These are phyloP conservation scores for Leccinum disarticulatum DNA, from an alignment of 768 basidiomycete species.

Conservation along the genomic window DNA sequence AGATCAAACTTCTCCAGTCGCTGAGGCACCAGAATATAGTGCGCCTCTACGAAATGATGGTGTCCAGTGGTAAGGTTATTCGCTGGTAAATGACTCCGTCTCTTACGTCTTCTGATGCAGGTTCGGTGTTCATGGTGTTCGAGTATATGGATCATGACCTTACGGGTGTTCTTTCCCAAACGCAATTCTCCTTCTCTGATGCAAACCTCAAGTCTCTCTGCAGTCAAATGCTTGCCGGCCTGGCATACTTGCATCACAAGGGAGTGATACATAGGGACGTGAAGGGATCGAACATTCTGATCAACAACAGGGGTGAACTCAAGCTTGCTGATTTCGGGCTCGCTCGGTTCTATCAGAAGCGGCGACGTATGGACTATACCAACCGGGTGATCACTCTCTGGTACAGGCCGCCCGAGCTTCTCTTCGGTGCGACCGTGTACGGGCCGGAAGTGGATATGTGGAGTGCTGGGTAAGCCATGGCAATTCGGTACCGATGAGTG, in stretches of 20 bases:
- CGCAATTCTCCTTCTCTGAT: slow-evolving; percentile 77
- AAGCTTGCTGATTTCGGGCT: slow-evolving; percentile 98
- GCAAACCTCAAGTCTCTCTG: slow-evolving; percentile 95
- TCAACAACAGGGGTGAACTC: slow-evolving; percentile 88
- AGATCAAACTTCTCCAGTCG: slow-evolving; percentile 95
- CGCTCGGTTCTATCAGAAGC: slow-evolving; percentile 93
- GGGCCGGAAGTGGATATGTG: slow-evolving; percentile 99
- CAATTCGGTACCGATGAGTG: not conserved
- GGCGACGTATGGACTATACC: slow-evolving; percentile 90
- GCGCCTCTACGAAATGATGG: slow-evolving; percentile 96
- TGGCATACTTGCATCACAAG: slow-evolving; percentile 94
- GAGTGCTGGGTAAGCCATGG: slow-evolving; percentile 81
- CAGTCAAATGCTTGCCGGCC: slow-evolving; percentile 91
- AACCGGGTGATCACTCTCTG: slow-evolving; percentile 98
- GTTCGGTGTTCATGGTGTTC: slow-evolving; percentile 98
- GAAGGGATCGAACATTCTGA: slow-evolving; percentile 97
- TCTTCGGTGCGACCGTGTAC: slow-evolving; percentile 95
- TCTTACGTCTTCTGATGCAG: slow-evolving; percentile 42
- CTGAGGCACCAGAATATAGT: slow-evolving; percentile 89
- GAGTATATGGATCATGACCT: slow-evolving; percentile 99
- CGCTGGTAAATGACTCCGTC: not conserved
- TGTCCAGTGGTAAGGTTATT: slow-evolving; percentile 74
- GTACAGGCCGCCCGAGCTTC: slow-evolving; percentile 95
- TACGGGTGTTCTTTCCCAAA: slow-evolving; percentile 91
- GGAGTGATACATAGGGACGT: slow-evolving; percentile 98